Evolutionary conservation across 768 basidiomycete genomes (phyloP), one percentile per base, ranked within the genome.

Genomic region (Boletus rubescentipes): DNA sequence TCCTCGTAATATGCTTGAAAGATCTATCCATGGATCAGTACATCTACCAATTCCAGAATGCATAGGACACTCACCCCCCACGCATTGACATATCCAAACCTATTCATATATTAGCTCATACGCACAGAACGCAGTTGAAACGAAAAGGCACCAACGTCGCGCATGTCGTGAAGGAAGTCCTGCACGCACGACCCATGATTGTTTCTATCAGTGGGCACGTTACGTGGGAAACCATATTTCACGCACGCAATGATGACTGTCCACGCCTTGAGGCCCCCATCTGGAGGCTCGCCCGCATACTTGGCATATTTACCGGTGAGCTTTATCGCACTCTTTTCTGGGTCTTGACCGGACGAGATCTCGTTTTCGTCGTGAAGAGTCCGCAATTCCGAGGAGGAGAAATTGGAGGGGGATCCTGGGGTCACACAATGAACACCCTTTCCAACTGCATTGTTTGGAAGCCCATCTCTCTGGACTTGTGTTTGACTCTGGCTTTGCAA

Each of bases 1-100:
- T 77, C 69, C 59, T 87, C 75, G 57, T 91, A 90, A 63, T 88
- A 87, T 8, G 77, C 77, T 75, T 91, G 89, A 64, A 90, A 90
- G 21, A 83, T 77, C 87, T 89, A 47, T 16, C 0, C 40, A 10
- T 21, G 21, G 31, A 38, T 57, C 12, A 60, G 29, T 21, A 6
- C 9, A 38, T 12, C 15, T n/a, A 37, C 36, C 3, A 9, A 5
- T 32, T 21, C 5, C 15, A 23, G 45, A 38, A 47, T 6, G 11
- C 9, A 26, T 26, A n/a, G 30, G 14, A 75, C 81, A 39, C 65
- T 70, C 61, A 86, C 88, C 45, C 89, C 87, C 86, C 86, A 89
- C 0, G 85, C 79, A 59, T 87, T 89, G 4, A 87, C 81, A 55
- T 83, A 84, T 23, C 89, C 89, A 67, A 88, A 84, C 9, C 79